Evolutionary conservation across 371 early-diverging fungal genomes (phyloP).

Genomic region (Lichtheimia corymbifera): DNA sequence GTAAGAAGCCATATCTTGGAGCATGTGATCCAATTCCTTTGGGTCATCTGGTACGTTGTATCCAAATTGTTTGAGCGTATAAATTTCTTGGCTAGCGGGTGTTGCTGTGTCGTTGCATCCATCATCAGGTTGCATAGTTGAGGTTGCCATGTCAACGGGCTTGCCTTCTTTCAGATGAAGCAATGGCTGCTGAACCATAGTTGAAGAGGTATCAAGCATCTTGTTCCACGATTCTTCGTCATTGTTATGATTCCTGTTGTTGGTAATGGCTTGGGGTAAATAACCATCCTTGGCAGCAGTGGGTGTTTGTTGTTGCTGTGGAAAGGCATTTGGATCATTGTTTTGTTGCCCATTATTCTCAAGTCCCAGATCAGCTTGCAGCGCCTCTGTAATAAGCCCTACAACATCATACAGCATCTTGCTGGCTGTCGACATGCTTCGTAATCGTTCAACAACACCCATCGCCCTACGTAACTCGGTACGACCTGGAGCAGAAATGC

Average conservation of each 20-base stretch:
- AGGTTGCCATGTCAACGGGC: no score
- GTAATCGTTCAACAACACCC: neutral
- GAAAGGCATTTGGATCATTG: neutral
- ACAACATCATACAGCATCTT: neutral
- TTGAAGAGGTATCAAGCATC: no score
- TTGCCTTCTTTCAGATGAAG: no score
- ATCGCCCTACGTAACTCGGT: conserved; percentile 32
- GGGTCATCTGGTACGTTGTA: conserved; percentile 25
- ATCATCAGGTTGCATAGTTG: no score
- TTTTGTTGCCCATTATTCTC: no score
- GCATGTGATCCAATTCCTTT: neutral
- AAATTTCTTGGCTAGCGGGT: conserved; percentile 29
- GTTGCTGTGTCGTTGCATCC: no score
- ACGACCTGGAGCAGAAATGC: conserved; percentile 36
- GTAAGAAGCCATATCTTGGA: conserved; percentile 1
- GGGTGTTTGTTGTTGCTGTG: no score
- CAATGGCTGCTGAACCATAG: no score
- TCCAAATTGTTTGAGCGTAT: conserved; percentile 48
- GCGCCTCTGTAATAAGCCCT: neutral
- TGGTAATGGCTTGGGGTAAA: no score
- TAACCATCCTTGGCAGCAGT: no score
- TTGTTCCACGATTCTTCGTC: no score
- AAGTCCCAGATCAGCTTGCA: neutral
- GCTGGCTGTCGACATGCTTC: neutral
- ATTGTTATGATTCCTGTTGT: no score